Percentiles rank a stretch among this genome's conserved stretches.
Conservation (phyloP, 108 stramenopile genomes). For the Discostella stelligeroides region DNA sequence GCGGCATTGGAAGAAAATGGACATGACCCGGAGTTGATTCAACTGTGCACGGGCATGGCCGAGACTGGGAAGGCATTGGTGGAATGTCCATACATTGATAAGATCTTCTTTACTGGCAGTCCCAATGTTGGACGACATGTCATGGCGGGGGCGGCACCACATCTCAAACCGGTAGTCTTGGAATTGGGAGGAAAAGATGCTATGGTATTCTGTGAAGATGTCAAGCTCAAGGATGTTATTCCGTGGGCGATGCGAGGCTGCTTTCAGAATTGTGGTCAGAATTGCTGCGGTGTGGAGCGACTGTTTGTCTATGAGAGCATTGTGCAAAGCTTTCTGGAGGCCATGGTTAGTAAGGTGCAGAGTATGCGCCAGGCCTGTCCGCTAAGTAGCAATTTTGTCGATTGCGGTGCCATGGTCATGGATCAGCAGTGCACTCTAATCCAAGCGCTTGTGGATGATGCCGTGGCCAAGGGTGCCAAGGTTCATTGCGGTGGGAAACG, state of each 20-base stretch:
- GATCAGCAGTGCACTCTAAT: conserved; percentile 80
- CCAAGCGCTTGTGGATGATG: conserved; percentile 94
- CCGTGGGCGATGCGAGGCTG: conserved; percentile 95
- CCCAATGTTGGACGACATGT: conserved; percentile 94
- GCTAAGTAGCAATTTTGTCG: conserved; percentile 71
- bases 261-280: conserved; percentile 97
- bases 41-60: conserved; percentile 90
- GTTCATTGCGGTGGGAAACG: conserved; percentile 90
- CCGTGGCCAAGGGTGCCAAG: conserved; percentile 93
- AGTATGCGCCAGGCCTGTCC: conserved; percentile 87
- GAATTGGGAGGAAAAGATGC: conserved; percentile 99
- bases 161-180: conserved; percentile 96
- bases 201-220: conserved; percentile 96
- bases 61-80: conserved; percentile 95
- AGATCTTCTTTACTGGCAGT: conserved; percentile 98
- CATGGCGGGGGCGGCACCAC: conserved; percentile 84
- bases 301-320: conserved; percentile 95
- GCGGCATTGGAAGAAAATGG: conserved; percentile 88
- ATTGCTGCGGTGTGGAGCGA: conserved; percentile 98
- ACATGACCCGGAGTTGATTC: conserved; percentile 91
- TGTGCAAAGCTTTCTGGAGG: conserved; percentile 71
- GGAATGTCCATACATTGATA: conserved; percentile 86
- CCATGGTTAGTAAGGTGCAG: conserved; percentile 58
- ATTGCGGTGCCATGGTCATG: conserved; percentile 96
- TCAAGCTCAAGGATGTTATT: conserved; percentile 70